A percentile compares a stretch with the other conserved stretches of the same genome.
Conservation (phyloP, 2,329 filamentous ascomycete genomes). For the Trichoderma cornu-damae region DNA sequence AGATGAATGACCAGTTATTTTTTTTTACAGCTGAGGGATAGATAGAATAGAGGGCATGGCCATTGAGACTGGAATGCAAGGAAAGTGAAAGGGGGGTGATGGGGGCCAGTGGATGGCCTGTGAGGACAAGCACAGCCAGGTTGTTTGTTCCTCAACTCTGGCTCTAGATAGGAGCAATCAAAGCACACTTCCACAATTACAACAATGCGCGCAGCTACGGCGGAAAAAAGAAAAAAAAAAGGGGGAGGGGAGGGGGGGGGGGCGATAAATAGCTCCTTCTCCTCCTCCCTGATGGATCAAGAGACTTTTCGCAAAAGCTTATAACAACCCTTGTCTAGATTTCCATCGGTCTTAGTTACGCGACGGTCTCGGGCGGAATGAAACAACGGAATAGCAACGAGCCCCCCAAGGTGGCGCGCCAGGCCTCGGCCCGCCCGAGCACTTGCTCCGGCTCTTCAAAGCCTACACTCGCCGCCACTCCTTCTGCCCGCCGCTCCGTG, state of each 20-base stretch:
- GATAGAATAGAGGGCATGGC: not conserved
- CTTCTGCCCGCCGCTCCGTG: not conserved
- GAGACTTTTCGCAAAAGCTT: not conserved
- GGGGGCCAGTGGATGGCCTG: not conserved
- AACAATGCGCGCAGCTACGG: not conserved
- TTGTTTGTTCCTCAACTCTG: conserved; percentile 8
- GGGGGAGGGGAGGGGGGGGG: too few species aligned
- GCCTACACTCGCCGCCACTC: not conserved
- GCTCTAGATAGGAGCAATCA: conserved; percentile 12
- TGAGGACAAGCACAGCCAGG: not conserved
- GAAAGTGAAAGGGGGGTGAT: not conserved
- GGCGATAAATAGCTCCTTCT: not conserved
- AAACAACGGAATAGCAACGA: not conserved
- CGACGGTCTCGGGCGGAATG: not conserved
- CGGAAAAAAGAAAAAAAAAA: too few species aligned
- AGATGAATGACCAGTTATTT: conserved; percentile 1
- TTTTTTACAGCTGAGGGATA: not conserved
- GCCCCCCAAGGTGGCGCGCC: not conserved
- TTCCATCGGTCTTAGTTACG: not conserved
- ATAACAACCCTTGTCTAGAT: too few species aligned
- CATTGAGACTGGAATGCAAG: conserved; percentile 12
- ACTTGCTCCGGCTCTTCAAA: not conserved
- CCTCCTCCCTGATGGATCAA: not conserved
- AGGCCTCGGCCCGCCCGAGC: not conserved
- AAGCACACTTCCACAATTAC: conserved; percentile 1